phyloP scores from a whole-genome alignment of 2,329 filamentous ascomycete species.

The Calonectria pseudoreteaudii region DNA sequence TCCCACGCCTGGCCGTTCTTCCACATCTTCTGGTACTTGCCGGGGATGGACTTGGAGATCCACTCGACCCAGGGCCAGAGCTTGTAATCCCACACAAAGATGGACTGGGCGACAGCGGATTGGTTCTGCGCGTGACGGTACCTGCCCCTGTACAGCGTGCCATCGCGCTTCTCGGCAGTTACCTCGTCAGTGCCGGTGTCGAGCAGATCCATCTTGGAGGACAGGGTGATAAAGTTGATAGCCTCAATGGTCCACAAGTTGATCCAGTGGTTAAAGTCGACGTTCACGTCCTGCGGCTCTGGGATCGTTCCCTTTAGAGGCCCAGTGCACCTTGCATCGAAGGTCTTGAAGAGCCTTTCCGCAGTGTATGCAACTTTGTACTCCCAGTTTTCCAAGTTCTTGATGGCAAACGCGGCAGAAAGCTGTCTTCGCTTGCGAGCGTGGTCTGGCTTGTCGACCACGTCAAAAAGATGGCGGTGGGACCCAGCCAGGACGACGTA shows the following conservation, averaged over 20 bases:
- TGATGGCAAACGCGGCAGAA: conserved; percentile 61
- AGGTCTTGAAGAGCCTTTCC: conserved; percentile 54
- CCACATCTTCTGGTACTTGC: conserved; percentile 43
- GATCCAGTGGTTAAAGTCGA: conserved; percentile 61
- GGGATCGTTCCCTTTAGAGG: conserved; percentile 42
- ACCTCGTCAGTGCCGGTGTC: conserved; percentile 59
- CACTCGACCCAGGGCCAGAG: conserved; percentile 61
- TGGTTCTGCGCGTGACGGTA: conserved; percentile 62
- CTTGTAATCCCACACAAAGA: conserved; percentile 62
- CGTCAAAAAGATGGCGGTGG: conserved; percentile 63
- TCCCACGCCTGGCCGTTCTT: conserved; percentile 51
- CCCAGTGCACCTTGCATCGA: conserved; percentile 55
- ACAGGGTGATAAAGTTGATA: conserved; percentile 66
- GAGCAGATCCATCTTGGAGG: conserved; percentile 60
- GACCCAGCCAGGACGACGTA: conserved; percentile 57
- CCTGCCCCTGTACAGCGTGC: conserved; percentile 55
- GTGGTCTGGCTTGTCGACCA: conserved; percentile 62
- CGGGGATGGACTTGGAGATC: conserved; percentile 58
- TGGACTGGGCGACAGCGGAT: conserved; percentile 59
- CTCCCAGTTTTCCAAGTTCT: conserved; percentile 66
- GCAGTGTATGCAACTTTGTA: conserved; percentile 65
- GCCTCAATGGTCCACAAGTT: conserved; percentile 68
- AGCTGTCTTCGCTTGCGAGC: conserved; percentile 61
- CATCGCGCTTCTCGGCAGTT: conserved; percentile 55
- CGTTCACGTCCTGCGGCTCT: conserved; percentile 52